Conservation (phyloP, 1,284 basidiomycete species). For the Ganoderma multipileum region DNA sequence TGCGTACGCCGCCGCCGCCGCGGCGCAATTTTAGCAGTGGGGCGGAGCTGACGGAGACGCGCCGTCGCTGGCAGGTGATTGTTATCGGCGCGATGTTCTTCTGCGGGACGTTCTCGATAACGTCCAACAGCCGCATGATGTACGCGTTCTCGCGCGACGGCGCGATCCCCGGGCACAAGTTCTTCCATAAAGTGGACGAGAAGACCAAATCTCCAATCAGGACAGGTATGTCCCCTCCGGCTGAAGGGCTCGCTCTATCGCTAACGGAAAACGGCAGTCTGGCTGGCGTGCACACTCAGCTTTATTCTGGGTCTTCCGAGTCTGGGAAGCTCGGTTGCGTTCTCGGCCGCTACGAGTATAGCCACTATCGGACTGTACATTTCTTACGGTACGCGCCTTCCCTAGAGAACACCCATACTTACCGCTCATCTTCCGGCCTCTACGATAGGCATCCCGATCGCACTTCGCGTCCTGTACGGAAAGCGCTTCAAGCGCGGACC, state of each 20-base stretch:
- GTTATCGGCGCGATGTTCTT: conserved; percentile 77
- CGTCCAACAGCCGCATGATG: conserved; percentile 83
- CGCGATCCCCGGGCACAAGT: conserved; percentile 70
- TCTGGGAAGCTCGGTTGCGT: conserved; percentile 74
- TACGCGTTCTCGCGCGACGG: conserved; percentile 77
- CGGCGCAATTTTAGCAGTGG: background rate
- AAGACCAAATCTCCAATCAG: conserved; percentile 69
- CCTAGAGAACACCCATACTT: background rate
- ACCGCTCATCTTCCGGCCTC: background rate
- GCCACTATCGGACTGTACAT: conserved; percentile 82
- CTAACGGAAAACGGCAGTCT: conserved; percentile 51
- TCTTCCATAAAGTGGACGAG: conserved; percentile 69
- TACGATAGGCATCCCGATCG: conserved; percentile 65
- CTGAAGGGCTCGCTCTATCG: background rate
- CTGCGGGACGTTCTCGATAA: conserved; percentile 78
- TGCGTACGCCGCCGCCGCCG: conserved; percentile 31
- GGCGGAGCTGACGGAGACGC: background rate
- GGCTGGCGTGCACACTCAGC: conserved; percentile 80
- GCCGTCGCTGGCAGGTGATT: conserved; percentile 52
- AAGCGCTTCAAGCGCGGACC: conserved; percentile 70
- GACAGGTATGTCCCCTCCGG: conserved; percentile 53
- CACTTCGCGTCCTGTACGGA: conserved; percentile 66
- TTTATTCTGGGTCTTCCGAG: conserved; percentile 77
- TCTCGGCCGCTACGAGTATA: conserved; percentile 77
- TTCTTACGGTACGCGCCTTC: conserved; percentile 60